Evolutionary conservation across 306 rosid genomes (phyloP).

Genomic region (Cotoneaster glaucophyllus): DNA sequence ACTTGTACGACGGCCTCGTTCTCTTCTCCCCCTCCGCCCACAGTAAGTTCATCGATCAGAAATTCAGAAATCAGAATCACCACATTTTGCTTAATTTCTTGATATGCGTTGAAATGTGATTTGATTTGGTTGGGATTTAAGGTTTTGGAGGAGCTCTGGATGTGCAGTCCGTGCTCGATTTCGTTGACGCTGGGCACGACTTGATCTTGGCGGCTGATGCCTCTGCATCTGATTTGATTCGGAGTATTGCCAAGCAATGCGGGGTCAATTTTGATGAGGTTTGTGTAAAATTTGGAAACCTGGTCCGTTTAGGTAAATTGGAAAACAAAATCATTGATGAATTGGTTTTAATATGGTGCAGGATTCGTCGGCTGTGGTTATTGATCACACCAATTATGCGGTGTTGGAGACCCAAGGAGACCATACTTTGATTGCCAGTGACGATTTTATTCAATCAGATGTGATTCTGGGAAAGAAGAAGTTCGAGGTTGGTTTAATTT

Average conservation of each 20-base stretch:
- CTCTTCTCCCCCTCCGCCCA: not conserved
- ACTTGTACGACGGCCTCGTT: not conserved
- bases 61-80: not conserved
- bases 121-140: not conserved
- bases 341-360: not conserved
- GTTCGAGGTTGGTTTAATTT: conserved; percentile 46
- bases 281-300: not conserved
- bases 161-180: not conserved
- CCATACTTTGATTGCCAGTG: conserved; percentile 43
- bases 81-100: not conserved
- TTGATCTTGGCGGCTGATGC: not conserved
- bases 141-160: not conserved
- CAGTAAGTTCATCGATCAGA: not conserved
- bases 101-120: not conserved
- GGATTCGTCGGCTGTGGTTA: not conserved
- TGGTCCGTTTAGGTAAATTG: not conserved
- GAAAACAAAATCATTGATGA: not conserved
- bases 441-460: conserved; percentile 55
- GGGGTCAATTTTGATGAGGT: not conserved
- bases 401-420: conserved; percentile 48
- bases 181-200: not conserved
- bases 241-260: not conserved
- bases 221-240: not conserved
- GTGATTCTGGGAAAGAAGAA: conserved; percentile 61
- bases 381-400: not conserved